Evolutionary conservation across 2,329 filamentous ascomycete genomes (phyloP), one percentile per base, ranked within the genome.

Genomic region (Arachnomyces sp.): DNA sequence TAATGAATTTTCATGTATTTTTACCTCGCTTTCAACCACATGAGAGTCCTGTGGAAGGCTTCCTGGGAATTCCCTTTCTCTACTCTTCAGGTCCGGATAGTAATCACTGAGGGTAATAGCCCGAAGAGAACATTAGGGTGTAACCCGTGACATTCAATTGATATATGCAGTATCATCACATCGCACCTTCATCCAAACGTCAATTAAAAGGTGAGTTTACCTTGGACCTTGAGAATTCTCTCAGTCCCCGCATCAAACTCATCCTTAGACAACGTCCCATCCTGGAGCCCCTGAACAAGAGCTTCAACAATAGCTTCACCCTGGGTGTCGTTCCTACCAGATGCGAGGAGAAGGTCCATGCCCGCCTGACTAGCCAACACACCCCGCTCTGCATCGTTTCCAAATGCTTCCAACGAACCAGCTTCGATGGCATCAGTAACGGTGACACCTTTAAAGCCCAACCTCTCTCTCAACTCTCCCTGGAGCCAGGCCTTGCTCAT

Each of bases 381-480:
- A 1, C 37, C 52, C 3, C 49, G 51, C 1, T 44, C n/a, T 5
- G 47, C 40, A 43, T 53, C 46, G 35, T 52, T 39, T 1, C 53
- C 53, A 31, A 57, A 56, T 2, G 45, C 42, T 14, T 44, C 28
- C 8, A 59, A 34, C 3, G 46, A 44, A 3, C 51, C 54, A 2
- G 53, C 57, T 34, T 60, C 55, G 31, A 60, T 49, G 4, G 54
- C 55, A 45, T 59, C 57, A 5, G 50, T 58, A n/a, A 60, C 52
- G 3, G 55, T 59, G 1, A 57, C 53, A 5, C 55, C 57, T 25
- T 40, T 40, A 32, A 56, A 60, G 0, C 51, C 50, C 30, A 59
- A 36, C 17, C 54, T 38, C 4, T 28, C 44, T 16, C 54, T 40
- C 14, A 60, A 40, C 18, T 57, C 54, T 3, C 44, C 39, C 17